Evolutionary conservation across 2,329 filamentous ascomycete genomes (phyloP).

Genomic region (Botrytis elliptica): DNA sequence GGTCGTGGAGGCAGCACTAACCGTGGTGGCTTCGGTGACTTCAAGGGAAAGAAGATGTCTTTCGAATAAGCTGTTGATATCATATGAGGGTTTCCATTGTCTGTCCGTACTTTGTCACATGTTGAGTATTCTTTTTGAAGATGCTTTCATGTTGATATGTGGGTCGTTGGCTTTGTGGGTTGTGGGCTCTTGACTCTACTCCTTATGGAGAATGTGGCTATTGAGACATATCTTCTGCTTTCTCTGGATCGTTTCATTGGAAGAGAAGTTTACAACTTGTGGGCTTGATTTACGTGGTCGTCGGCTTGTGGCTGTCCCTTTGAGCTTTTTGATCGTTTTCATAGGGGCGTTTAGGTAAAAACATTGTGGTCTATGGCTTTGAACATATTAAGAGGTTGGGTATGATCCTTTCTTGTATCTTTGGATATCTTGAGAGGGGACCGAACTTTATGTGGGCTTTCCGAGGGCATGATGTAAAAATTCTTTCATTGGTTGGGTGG

Average conservation of each 20-base stretch:
- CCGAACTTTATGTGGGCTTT: slow-evolving; percentile 39
- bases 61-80: slow-evolving; percentile 32
- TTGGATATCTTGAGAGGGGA: slow-evolving; percentile 36
- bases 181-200: slow-evolving; percentile 42
- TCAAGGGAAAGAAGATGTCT: slow-evolving; percentile 55
- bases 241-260: slow-evolving; percentile 8
- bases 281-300: slow-evolving; percentile 38
- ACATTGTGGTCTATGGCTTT: slow-evolving; percentile 36
- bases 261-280: slow-evolving; percentile 32
- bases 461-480: slow-evolving; percentile 31
- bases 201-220: slow-evolving; percentile 40
- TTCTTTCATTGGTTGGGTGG: slow-evolving; percentile 3
- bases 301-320: slow-evolving; percentile 39
- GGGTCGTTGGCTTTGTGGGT: slow-evolving; percentile 41
- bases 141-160: slow-evolving; percentile 34
- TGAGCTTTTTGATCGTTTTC: slow-evolving; percentile 35
- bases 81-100: slow-evolving; percentile 26
- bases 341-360: slow-evolving; percentile 34
- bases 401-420: slow-evolving; percentile 38
- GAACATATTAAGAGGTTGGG: slow-evolving; percentile 38
- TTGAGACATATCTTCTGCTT: slow-evolving; percentile 38
- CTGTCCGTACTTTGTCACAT: slow-evolving; percentile 35
- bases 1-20: slow-evolving; percentile 46
- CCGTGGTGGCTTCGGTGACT: slow-evolving; percentile 57
- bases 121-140: slow-evolving; percentile 23